These are phyloP conservation scores for Boletus pseudopeckii DNA, from an alignment of 768 basidiomycete genomes.

Conservation along the genomic window DNA sequence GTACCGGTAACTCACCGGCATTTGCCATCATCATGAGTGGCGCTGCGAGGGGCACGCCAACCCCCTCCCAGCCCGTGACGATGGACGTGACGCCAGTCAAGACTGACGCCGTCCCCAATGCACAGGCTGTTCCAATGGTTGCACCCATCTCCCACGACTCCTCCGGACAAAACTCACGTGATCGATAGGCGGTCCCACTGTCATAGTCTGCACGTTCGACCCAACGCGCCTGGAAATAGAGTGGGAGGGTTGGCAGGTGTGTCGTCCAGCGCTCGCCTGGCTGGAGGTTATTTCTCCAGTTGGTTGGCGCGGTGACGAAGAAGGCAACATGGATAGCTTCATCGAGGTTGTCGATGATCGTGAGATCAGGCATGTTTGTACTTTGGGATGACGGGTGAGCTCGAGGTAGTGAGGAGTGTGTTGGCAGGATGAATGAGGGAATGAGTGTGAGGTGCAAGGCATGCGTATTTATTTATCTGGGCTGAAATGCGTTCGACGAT, in stretches of 20 bases:
- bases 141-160: constrained; percentile 22
- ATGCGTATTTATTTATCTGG: too few relatives aligned
- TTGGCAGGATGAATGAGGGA: too few relatives aligned
- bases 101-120: constrained; percentile 19
- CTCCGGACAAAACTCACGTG: constrained; percentile 9
- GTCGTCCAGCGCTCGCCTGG: constrained; percentile 19
- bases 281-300: constrained; percentile 18
- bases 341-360: constrained; percentile 18
- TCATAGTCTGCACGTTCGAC: constrained; percentile 11
- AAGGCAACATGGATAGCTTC: constrained; percentile 21
- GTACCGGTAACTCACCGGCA: constrained; percentile 1
- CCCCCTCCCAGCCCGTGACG: not conserved
- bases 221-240: constrained; percentile 14
- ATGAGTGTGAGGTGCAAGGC: too few relatives aligned
- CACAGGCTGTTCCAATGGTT: constrained; percentile 15
- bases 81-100: constrained; percentile 3
- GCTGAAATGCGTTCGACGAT: too few relatives aligned
- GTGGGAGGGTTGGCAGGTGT: constrained; percentile 6
- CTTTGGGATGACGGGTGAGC: not conserved
- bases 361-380: constrained; percentile 16
- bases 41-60: not conserved
- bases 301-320: constrained; percentile 7
- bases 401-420: not conserved
- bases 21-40: constrained; percentile 13
- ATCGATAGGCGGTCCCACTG: constrained; percentile 1